Percentiles rank a stretch among this genome's conserved stretches.
These are phyloP conservation scores for Alternaria arbusti DNA, from an alignment of 2,329 filamentous ascomycete genomes.

Conservation along the genomic window DNA sequence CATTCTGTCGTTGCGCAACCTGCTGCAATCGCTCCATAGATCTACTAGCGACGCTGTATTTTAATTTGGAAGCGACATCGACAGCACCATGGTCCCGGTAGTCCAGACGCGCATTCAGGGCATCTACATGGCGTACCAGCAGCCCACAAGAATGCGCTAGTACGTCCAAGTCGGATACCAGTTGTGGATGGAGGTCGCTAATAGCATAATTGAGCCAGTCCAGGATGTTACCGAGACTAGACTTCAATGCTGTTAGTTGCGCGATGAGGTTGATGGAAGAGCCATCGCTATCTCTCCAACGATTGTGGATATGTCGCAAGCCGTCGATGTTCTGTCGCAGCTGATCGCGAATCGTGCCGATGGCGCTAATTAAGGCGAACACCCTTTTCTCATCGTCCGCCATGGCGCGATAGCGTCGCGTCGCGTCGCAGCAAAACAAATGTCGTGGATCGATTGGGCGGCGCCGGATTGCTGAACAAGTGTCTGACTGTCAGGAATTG, in stretches of 20 bases:
- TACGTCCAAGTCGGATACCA: constrained; percentile 43
- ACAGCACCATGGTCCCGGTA: constrained; percentile 41
- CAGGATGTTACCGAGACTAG: constrained; percentile 42
- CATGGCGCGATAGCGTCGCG: constrained; percentile 26
- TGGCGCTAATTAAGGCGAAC: constrained; percentile 35
- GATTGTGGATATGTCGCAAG: constrained; percentile 45
- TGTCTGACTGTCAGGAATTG: neutral
- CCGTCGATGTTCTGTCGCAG: constrained; percentile 42
- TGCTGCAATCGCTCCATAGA: constrained; percentile 41
- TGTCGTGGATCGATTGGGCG: constrained; percentile 2
- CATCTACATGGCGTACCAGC: constrained; percentile 39
- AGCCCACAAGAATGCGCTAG: constrained; percentile 40
- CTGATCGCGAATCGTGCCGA: constrained; percentile 38
- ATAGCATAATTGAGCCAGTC: constrained; percentile 45
- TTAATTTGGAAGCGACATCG: constrained; percentile 43
- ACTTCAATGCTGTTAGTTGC: constrained; percentile 43
- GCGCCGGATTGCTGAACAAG: constrained; percentile 4
- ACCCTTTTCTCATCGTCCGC: constrained; percentile 38
- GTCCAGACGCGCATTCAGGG: constrained; percentile 30
- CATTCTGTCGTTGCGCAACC: constrained; percentile 43
- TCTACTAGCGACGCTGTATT: constrained; percentile 37
- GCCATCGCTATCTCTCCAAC: constrained; percentile 38
- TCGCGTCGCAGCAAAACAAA: constrained; percentile 19
- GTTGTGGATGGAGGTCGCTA: constrained; percentile 43
- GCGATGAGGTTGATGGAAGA: constrained; percentile 46